phyloP scores from a whole-genome alignment of 2,329 filamentous ascomycete genomes.

The Phyllosticta ampelicida region DNA sequence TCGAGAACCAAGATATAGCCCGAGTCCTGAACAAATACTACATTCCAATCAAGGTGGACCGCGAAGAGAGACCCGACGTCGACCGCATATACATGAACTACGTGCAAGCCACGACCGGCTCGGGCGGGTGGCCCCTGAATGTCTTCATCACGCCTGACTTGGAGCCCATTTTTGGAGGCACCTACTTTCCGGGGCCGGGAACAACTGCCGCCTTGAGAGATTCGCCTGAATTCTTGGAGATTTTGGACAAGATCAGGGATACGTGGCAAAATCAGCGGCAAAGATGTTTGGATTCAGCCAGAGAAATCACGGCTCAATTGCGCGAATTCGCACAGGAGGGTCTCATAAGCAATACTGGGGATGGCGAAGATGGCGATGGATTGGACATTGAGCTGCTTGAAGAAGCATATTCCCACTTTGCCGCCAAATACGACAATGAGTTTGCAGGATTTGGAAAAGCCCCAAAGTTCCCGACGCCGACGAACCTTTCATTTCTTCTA shows the following conservation, averaged over 20 bases:
- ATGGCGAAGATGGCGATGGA: slow-evolving; percentile 46
- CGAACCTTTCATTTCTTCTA: slow-evolving; percentile 74
- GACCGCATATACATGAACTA: slow-evolving; percentile 99
- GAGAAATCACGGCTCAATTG: slow-evolving; percentile 69
- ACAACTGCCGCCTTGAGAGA: slow-evolving; percentile 39
- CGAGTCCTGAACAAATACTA: slow-evolving; percentile 75
- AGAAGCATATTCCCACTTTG: slow-evolving; percentile 75
- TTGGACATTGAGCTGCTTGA: slow-evolving; percentile 86
- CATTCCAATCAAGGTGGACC: slow-evolving; percentile 84
- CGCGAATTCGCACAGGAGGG: slow-evolving; percentile 84
- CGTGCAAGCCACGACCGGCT: slow-evolving; percentile 81
- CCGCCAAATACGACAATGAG: slow-evolving; percentile 64
- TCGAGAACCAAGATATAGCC: slow-evolving; percentile 72
- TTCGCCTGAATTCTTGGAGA: slow-evolving; percentile 69
- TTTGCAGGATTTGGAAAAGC: slow-evolving; percentile 66
- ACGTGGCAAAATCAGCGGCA: slow-evolving; percentile 76
- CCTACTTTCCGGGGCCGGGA: slow-evolving; percentile 83
- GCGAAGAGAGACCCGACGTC: slow-evolving; percentile 86
- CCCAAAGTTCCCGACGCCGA: slow-evolving; percentile 84
- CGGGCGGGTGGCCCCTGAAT: slow-evolving; percentile 89
- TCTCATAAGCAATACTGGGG: slow-evolving; percentile 41
- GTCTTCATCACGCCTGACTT: slow-evolving; percentile 92
- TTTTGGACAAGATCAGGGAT: slow-evolving; percentile 63
- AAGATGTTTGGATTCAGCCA: slow-evolving; percentile 72
- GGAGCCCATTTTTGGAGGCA: slow-evolving; percentile 89